Percentiles rank a stretch among this genome's conserved stretches.
Evolutionary conservation across 2,329 filamentous ascomycete genomes (phyloP).

Genomic region (Graphilbum sp.): DNA sequence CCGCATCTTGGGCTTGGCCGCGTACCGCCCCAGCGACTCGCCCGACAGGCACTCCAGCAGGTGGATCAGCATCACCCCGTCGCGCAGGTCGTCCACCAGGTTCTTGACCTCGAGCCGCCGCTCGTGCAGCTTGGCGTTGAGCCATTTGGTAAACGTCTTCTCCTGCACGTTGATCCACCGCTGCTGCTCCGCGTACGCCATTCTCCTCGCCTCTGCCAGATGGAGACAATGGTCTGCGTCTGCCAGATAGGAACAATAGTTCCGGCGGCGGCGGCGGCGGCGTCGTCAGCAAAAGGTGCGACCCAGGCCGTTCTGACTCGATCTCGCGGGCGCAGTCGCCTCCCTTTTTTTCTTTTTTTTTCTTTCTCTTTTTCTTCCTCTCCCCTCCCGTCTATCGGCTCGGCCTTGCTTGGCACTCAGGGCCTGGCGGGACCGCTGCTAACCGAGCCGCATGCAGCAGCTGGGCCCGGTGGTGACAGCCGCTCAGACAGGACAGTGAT

Average conservation of each 20-base stretch:
- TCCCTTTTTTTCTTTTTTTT: too few species aligned
- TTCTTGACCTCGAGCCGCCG: constrained; percentile 71
- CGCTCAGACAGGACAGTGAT: too few species aligned
- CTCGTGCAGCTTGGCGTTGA: constrained; percentile 83
- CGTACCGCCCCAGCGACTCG: constrained; percentile 92
- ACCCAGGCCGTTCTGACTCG: too few species aligned
- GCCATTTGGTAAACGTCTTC: constrained; percentile 99
- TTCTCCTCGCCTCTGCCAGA: constrained; percentile 13
- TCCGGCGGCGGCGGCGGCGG: too few species aligned
- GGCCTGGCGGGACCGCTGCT: constrained; percentile 22
- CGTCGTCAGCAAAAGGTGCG: too few species aligned
- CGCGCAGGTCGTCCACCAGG: constrained; percentile 75
- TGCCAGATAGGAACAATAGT: too few species aligned
- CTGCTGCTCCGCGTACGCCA: constrained; percentile 49
- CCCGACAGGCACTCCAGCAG: constrained; percentile 89
- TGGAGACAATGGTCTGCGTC: too few species aligned
- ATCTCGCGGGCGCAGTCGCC: too few species aligned
- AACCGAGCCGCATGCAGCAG: constrained; percentile 32
- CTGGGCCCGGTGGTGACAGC: constrained; percentile 28
- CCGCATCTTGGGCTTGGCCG: constrained; percentile 85
- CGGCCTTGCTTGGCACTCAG: constrained; percentile 1
- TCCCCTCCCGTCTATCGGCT: too few species aligned
- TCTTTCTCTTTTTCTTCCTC: too few species aligned
- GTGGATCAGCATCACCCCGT: constrained; percentile 93
- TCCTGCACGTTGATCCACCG: constrained; percentile 73